Evolutionary conservation across 164 flowering plant species (phyloP), one percentile per base, ranked within the genome.

Genomic region (Nelumbo lutea): DNA sequence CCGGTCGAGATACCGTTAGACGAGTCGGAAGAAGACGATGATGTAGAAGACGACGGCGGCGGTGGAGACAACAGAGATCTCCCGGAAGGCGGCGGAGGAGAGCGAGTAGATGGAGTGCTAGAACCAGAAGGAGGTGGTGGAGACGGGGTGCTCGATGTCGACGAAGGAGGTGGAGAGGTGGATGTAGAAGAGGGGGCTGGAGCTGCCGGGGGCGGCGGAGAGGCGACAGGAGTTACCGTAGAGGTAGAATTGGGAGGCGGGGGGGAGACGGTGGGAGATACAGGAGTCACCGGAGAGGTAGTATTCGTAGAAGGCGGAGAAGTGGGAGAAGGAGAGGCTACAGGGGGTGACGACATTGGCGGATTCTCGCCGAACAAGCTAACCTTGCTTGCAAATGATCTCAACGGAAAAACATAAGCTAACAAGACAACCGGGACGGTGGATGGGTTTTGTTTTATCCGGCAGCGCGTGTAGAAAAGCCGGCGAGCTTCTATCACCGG

Each of bases 1-100:
- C 88, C 89, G 0, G 84, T 77, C 39, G 90, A 80, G 1, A 82
- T 43, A 14, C 75, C 15, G 1, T 74, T 6, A 0, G 72, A 39
- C 45, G 65, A 6, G 3, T 70, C 6, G 11, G 41, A 0, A 11
- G 61, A 38, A 3, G 77, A 9, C 42, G 87, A 39, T 6, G 81
- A 42, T 14, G 75, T n/a, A 3, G 78, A 5, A 41, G 81, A 74
- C 6, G 86, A 43, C 3, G 77, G 81, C 66, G 5, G 15, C 14
- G 69, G 43, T 4, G 69, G 69, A 8, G 81, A 51, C 39, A 9
- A 11, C 13, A 39, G 6, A 46, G 81, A 14, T 14, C 15, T 2
- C 48, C 61, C 51, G 4, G 76, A 53, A 9, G 68, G 69, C 13
- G 83, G 78, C 0, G 83, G 72, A 1, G 67, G 15, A 4, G 73